Percentiles rank a stretch among this genome's conserved stretches.
Conservation (phyloP, 306 rosid genomes). For the Biancaea sappan region DNA sequence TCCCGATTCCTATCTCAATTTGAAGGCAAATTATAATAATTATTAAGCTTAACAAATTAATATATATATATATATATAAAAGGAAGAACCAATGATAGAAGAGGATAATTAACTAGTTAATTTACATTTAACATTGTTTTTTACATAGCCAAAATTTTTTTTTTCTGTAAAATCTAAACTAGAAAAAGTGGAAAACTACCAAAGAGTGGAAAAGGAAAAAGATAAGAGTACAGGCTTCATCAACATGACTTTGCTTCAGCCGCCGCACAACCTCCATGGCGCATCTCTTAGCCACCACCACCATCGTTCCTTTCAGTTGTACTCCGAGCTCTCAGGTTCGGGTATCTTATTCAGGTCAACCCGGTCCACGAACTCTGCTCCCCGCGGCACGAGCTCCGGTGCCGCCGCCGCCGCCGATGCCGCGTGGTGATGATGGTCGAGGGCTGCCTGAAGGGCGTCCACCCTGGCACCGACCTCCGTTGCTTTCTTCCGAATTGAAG, state of each 20-base stretch:
- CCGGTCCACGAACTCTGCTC: conserved; percentile 51
- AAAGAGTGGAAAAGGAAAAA: background rate
- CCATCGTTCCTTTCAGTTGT: conserved; percentile 39
- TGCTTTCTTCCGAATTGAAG: conserved; percentile 80
- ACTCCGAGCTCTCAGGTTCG: conserved; percentile 81
- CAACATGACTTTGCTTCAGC: conserved; percentile 69
- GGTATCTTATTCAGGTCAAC: conserved; percentile 87
- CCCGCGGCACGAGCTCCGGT: conserved; percentile 36
- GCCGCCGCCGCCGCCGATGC: conserved; percentile 27
- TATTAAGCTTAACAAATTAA: too few species aligned
- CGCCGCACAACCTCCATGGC: conserved; percentile 43
- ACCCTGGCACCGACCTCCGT: conserved; percentile 91
- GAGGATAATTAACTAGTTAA: conserved; percentile 31
- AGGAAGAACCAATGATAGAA: too few species aligned
- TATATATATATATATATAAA: too few species aligned
- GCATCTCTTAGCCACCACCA: conserved; percentile 56
- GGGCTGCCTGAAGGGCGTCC: conserved; percentile 70
- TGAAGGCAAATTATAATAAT: too few species aligned
- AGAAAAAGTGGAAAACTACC: conserved; percentile 8
- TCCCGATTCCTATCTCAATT: conserved; percentile 6
- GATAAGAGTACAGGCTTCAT: conserved; percentile 61
- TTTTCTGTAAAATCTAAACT: conserved; percentile 41
- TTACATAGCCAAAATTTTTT: conserved; percentile 81
- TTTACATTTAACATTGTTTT: conserved; percentile 60
- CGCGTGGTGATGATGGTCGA: conserved; percentile 44